Base-by-base conservation (phyloP, 805 yeast species). In the Myxozyma mucilagina region DNA sequence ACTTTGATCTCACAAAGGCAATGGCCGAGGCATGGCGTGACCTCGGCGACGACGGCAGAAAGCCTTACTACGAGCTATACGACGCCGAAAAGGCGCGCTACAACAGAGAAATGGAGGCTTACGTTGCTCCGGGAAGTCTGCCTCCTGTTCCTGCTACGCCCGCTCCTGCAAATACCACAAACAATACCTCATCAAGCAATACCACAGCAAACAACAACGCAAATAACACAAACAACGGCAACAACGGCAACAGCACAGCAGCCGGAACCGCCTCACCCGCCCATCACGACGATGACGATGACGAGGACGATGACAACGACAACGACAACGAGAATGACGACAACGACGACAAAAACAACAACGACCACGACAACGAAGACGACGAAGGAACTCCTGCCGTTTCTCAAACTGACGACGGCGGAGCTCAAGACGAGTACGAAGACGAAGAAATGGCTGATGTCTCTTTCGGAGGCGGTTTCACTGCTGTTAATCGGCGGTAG, bases 21-120 rank as follows among this genome's bases (percentile, higher is more conserved):
- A 78, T 92, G 77, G 84, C 96, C 1, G 97, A 89, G 64, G 86
- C 87, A 3, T 92, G 97, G 97, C 89, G 89, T 70, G 79, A 77
- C 55, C 78, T 92, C 67, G 82, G 79, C 59, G 87, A 85, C 42
- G 87, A 82, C 31, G 87, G 81, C 9, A 82, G 89, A 59, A 84
- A 83, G 65, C 91, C 92, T 2, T 92, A 83, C 72, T 84, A 84
- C 69, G 85, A 87, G 59, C 74, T 87, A 55, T 90, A 87, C 71
- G 92, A 86, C 70, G 88, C 87, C 54, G 97, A 90, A 67, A 84
- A 87, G 69, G 81, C 81, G 59, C 81, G 96, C 71, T 91, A 90
- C 71, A 83, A 83, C 56, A 80, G 78, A 53, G 96, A 90, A 70
- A 84, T 90, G 86, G 82, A 77, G 55, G 82, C 64, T 14, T 62